These are phyloP conservation scores for Spongispora temasekensis DNA, from an alignment of 1,284 basidiomycete genomes.

Conservation along the genomic window DNA sequence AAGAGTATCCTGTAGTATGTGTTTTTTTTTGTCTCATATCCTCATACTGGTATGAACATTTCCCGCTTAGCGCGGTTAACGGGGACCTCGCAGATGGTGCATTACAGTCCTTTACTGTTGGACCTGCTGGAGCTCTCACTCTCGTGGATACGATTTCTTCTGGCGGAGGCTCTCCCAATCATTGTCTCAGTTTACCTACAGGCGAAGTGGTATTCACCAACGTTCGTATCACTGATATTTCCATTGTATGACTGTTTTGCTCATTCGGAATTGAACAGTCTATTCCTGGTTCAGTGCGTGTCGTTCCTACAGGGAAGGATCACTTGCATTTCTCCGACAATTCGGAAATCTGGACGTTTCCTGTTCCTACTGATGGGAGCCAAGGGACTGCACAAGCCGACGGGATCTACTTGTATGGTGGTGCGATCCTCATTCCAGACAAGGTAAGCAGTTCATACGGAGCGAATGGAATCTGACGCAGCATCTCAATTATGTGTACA, in stretches of 20 bases:
- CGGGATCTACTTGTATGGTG: constrained; percentile 54
- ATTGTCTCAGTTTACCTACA: constrained; percentile 49
- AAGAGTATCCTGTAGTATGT: constrained; percentile 56
- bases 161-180: constrained; percentile 54
- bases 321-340: constrained; percentile 43
- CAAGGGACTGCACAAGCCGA: constrained; percentile 58
- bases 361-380: constrained; percentile 36
- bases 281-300: constrained; percentile 54
- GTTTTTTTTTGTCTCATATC: too few relatives aligned
- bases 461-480: background rate
- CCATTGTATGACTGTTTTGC: background rate
- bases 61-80: too few relatives aligned
- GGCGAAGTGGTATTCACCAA: constrained; percentile 63
- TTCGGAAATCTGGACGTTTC: constrained; percentile 54
- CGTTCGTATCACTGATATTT: constrained; percentile 32
- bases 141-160: constrained; percentile 50
- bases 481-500: background rate
- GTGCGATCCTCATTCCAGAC: constrained; percentile 64
- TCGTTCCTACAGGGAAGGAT: constrained; percentile 49
- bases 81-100: too few relatives aligned
- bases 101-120: constrained; percentile 56
- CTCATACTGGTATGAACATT: too few relatives aligned
- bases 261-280: constrained; percentile 51
- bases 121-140: constrained; percentile 43
- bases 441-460: constrained; percentile 44